Evolutionary conservation across 1,284 basidiomycete species (phyloP), one percentile per base, ranked within the genome.

Genomic region (Marasmius sp.): DNA sequence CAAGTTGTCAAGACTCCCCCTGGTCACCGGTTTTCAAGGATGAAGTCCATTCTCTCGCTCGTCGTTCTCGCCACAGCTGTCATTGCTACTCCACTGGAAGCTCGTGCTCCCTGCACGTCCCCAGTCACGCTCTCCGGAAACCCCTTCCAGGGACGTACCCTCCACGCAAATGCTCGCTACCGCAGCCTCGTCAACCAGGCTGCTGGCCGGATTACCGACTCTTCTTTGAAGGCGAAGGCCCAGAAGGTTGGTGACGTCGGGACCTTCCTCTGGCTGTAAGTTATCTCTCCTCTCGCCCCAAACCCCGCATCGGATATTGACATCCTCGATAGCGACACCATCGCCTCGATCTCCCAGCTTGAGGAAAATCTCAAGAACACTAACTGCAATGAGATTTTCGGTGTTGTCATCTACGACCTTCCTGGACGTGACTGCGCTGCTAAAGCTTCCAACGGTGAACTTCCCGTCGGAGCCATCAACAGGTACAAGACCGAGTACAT

Each of bases 391-490:
- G 48, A 62, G 27, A 52, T 62, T 7, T 58, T 62, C 18, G 56
- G 49, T 34, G 57, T 80, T 64, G 77, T 80, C 66, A 71, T 80
- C 56, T 79, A 79, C 67, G 77, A 79, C 68, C 41, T 61, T 50
- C 78, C 78, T 61, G 76, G 79, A 66, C 77, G 78, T 67, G 79
- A 80, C 64, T 81, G 79, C 63, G 74, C 77, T 57, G 79, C 79
- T 27, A 71, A 71, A 64, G 77, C 79, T 18, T 80, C 78, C 55
- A 79, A 80, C 67, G 78, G 79, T 66, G 79, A 79, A 67, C 77
- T 78, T 65, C 72, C 75, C 63, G 67, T 78, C 65, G 70, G 70
- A 61, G 77, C 77, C 53, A 69, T 73, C 59, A 71, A 71, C 48
- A 73, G 74, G 64, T 80, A 81, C 74, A 64, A 72, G 65, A 60